Percentiles rank a stretch among this genome's conserved stretches.
phyloP scores from a whole-genome alignment of 2,329 filamentous ascomycete species.

The Paraphoma chrysanthemicola region DNA sequence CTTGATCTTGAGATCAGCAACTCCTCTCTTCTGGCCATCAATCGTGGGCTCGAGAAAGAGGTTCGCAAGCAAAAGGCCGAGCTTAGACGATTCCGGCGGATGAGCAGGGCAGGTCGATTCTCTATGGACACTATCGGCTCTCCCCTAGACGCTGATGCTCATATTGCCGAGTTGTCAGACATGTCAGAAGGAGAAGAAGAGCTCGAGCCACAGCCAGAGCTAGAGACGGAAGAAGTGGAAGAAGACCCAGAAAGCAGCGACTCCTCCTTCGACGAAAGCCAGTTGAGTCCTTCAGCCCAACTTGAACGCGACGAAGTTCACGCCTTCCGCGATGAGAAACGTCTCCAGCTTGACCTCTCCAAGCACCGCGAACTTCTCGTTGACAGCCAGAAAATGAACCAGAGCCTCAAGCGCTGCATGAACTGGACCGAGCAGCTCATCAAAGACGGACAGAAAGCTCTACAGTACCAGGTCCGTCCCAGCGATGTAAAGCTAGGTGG shows the following conservation, averaged over 20 bases:
- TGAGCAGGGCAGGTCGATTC: constrained; percentile 81
- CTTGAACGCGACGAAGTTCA: constrained; percentile 57
- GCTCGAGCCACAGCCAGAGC: constrained; percentile 31
- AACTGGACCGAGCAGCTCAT: constrained; percentile 91
- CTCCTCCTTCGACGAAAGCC: constrained; percentile 61
- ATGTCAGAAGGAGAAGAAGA: constrained; percentile 45
- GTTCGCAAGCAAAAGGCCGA: constrained; percentile 91
- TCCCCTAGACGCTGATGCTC: constrained; percentile 52
- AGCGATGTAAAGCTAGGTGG: constrained; percentile 84
- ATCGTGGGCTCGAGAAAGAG: constrained; percentile 88
- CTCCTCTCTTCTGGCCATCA: constrained; percentile 92
- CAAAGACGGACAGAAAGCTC: constrained; percentile 82
- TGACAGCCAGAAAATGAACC: constrained; percentile 94
- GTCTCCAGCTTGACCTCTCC: constrained; percentile 81
- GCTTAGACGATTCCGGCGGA: constrained; percentile 81
- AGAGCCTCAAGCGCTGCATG: constrained; percentile 88
- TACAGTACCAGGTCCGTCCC: constrained; percentile 80
- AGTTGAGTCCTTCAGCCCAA: constrained; percentile 51
- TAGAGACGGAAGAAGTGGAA: constrained; percentile 47
- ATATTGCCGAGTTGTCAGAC: constrained; percentile 46
- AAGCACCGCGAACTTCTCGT: constrained; percentile 89
- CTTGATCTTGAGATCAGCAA: constrained; percentile 97
- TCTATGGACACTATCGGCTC: constrained; percentile 63
- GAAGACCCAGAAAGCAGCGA: constrained; percentile 56
- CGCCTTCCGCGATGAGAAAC: constrained; percentile 78